phyloP scores from a whole-genome alignment of 768 basidiomycete genomes.

The Agrocybe praecox region DNA sequence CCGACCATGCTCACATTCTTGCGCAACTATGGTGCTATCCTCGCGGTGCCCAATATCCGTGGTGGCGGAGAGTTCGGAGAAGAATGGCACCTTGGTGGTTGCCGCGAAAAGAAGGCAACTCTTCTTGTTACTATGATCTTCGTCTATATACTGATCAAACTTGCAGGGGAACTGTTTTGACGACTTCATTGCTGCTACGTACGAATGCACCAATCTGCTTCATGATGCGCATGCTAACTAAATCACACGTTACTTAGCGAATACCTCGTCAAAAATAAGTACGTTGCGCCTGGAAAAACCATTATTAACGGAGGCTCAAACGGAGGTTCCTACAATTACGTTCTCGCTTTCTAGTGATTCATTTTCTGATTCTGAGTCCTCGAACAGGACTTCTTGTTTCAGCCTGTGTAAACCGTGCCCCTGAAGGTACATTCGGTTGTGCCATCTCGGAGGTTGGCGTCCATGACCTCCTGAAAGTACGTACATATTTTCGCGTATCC shows the following conservation, averaged over 20 bases:
- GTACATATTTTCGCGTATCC: background rate
- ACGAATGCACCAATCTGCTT: conserved; percentile 24
- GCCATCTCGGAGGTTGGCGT: conserved; percentile 84
- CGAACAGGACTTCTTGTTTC: conserved; percentile 70
- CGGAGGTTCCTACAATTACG: conserved; percentile 52
- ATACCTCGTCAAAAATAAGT: conserved; percentile 73
- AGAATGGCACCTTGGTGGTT: conserved; percentile 80
- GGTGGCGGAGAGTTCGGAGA: conserved; percentile 84
- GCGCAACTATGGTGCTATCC: conserved; percentile 67
- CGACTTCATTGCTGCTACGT: conserved; percentile 85
- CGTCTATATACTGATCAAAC: conserved; percentile 6
- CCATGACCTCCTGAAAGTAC: conserved; percentile 75
- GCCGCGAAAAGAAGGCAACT: conserved; percentile 66
- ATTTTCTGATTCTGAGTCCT: background rate
- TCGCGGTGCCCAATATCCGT: conserved; percentile 61
- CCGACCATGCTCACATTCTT: conserved; percentile 72
- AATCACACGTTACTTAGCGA: conserved; percentile 42
- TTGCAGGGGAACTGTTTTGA: conserved; percentile 71
- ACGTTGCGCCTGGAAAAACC: conserved; percentile 68
- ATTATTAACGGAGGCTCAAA: conserved; percentile 82
- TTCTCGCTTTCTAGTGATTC: background rate
- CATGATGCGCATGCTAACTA: background rate
- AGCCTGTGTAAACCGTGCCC: conserved; percentile 84
- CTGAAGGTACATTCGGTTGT: conserved; percentile 75
- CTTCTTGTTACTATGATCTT: background rate